Evolutionary conservation across 148 eudicot genomes (phyloP), one percentile per base, ranked within the genome.

Genomic region (Fagopyrum homotropicum): DNA sequence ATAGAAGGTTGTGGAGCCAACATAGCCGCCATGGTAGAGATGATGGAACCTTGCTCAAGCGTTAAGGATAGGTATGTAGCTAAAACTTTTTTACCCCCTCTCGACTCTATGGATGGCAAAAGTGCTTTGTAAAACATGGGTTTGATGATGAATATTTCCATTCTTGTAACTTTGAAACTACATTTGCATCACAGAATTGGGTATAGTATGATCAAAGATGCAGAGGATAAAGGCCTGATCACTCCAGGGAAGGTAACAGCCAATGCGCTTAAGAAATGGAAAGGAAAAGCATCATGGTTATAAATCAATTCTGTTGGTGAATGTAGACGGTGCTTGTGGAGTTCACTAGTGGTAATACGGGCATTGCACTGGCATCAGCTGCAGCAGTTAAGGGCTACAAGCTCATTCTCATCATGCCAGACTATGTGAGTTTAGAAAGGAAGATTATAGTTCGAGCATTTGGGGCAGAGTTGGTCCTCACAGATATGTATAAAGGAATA

Each of bases 11-110:
- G 97, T 59, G 88, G 82, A 29, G 97, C 90, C 50, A 88, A 87
- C 56, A 50, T 92, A 71, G 97, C 95, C 76, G 95, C 91, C 48
- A 92, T 84, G 86, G 78, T 92, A 72, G 97, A 92, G 79, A 87
- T 77, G 59, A 90, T 90, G 97, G 93, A 92, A 79, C 97, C 97
- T 7, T 88, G 86, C 87, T 88, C 95, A 15, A 91, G 97, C 75
- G 85, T 89, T 6, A 91, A 91, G 82, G 97, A 91, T 81, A 86
- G 94, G 94, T 84, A 59, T n/a, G 4, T 50, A 40, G 26, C 50
- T 68, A 45, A 73, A n/a, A 45, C 29, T 5, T 52, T 52, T 15
- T 35, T 35, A 35, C 40, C 40, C 40, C 40, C 40, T 35, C 40
- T 35, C 3, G 40, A 35, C 40, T 35, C 3, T 52, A 4, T 15